Base-by-base conservation (phyloP, 805 yeast species). In the Kluyveromyces lactis region DNA sequence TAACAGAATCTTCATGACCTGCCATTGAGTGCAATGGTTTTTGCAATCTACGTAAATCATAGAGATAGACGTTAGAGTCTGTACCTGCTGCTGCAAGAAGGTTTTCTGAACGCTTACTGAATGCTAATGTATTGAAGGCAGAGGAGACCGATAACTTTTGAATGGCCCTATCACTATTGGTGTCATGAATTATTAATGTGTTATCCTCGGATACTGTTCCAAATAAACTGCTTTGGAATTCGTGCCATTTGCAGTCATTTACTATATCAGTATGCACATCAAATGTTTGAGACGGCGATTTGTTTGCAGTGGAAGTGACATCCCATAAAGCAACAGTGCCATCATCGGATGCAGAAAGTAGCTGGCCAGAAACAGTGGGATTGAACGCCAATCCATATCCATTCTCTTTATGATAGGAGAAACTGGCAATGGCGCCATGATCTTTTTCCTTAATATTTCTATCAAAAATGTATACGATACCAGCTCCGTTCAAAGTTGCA, bases 361-460 rank as follows among this genome's bases (percentile, higher is more conserved):
- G 56, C 18, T 67, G 64, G 2, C 81, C 82, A 30, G 61, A 47
- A 3, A 60, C 56, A 13, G 56, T 51, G 0, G 71, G 64, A 51
- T 71, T 81, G 81, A 90, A 84, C 6, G 80, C 68, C 27, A 84
- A 60, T 3, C 92, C 92, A 55, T 79, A 84, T 1, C 92, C 92
- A 47, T 83, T 83, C 18, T 69, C 77, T 3, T 63, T 60, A 52
- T 82, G 89, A 30, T 75, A 79, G 8, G 63, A 52, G 36, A 77
- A 60, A 11, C 58, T 57, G 6, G 61, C 46, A 3, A 52, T 44
- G 2, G 50, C 42, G 16, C 63, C 61, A 2, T 45, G 36, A 9
- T 56, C 49, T 13, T 48, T 39, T 39, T 63, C 46, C 48, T 60
- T 45, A 36, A 55, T 37, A 12, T 34, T 48, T 55, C 39, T 50